phyloP scores from a whole-genome alignment of 805 yeast genomes.

The Priceomyces fermenticarens region DNA sequence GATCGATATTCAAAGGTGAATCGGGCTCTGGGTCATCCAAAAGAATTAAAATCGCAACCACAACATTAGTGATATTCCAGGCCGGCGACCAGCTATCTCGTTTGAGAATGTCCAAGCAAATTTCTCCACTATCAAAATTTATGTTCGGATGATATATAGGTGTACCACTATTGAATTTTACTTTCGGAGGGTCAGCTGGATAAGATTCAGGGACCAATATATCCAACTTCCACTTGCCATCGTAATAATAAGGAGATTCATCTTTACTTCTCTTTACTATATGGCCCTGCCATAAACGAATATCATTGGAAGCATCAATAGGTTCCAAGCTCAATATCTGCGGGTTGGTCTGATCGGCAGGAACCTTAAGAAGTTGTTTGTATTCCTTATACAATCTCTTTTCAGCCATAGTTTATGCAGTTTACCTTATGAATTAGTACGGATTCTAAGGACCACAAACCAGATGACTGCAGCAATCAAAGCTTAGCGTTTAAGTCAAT shows the following conservation, averaged over 20 bases:
- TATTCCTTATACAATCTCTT: conserved; percentile 38
- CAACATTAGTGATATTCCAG: conserved; percentile 56
- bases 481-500: too few species aligned
- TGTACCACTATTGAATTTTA: conserved; percentile 41
- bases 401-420: conserved; percentile 30
- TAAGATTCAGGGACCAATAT: conserved; percentile 47
- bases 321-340: conserved; percentile 48
- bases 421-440: too few species aligned
- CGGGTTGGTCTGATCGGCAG: conserved; percentile 24
- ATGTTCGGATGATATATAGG: conserved; percentile 43
- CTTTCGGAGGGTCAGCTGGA: conserved; percentile 58
- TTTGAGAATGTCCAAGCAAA: conserved; percentile 65
- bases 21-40: conserved; percentile 67
- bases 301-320: conserved; percentile 30
- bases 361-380: conserved; percentile 28
- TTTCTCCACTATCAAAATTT: conserved; percentile 53
- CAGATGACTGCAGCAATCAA: too few species aligned
- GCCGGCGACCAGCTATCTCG: conserved; percentile 68
- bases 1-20: conserved; percentile 68
- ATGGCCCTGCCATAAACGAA: conserved; percentile 50
- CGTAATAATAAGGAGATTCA: conserved; percentile 48
- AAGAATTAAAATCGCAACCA: conserved; percentile 56
- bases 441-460: too few species aligned
- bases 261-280: conserved; percentile 45
- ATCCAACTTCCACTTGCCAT: conserved; percentile 49